These are phyloP conservation scores for Penicillium nordicum DNA, from an alignment of 2,329 filamentous ascomycete species.

Conservation along the genomic window DNA sequence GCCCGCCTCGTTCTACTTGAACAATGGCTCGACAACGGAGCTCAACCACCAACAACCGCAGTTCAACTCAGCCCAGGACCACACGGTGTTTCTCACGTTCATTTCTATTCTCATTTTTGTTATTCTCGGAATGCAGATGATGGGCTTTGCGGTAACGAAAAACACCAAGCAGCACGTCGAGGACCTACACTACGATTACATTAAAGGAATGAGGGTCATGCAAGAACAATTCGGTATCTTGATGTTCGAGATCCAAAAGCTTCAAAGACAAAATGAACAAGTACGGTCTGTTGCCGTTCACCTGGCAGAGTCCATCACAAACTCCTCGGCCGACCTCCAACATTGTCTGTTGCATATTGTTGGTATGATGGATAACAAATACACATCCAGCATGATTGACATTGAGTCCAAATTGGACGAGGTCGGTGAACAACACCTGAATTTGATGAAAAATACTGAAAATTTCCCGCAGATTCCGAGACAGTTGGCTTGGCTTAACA, in stretches of 20 bases:
- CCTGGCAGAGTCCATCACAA: neutral
- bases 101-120: neutral
- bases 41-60: neutral
- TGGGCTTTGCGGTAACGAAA: neutral
- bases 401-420: neutral
- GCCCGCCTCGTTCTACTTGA: neutral
- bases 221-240: neutral
- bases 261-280: neutral
- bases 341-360: neutral
- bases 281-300: neutral
- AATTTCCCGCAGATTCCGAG: neutral
- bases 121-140: neutral
- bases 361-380: neutral
- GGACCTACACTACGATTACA: neutral
- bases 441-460: neutral
- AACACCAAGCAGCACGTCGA: neutral
- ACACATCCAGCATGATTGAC: neutral
- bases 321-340: neutral
- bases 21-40: neutral
- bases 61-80: too few relatives aligned
- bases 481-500: constrained; percentile 1
- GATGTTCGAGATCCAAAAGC: neutral
- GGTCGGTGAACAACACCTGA: neutral
- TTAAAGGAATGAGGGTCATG: neutral
- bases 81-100: neutral